Evolutionary conservation across 139 green algal species (phyloP).

Genomic region (Tetraselmis striata): DNA sequence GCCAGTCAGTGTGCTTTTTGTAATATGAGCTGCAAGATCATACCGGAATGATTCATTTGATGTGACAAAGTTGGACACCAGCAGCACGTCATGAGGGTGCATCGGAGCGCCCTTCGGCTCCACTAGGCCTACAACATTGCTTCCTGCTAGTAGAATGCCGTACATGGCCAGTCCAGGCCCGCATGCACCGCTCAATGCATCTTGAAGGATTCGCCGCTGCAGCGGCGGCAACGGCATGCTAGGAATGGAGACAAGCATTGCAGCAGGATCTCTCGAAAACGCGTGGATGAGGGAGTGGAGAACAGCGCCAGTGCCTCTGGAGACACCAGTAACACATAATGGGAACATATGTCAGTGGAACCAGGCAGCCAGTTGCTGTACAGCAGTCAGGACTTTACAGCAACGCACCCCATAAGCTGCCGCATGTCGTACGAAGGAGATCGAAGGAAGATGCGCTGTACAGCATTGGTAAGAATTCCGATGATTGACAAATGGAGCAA

Average conservation of each 20-base stretch:
- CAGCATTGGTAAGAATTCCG: constrained; percentile 40
- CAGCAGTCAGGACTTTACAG: constrained; percentile 8
- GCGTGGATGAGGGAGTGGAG: constrained; percentile 25
- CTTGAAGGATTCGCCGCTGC: not conserved
- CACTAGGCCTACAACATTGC: constrained; percentile 26
- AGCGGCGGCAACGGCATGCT: constrained; percentile 29
- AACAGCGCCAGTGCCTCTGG: constrained; percentile 32
- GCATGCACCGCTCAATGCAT: constrained; percentile 1
- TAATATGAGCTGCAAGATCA: not conserved
- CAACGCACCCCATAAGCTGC: constrained; percentile 43
- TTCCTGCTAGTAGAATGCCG: constrained; percentile 44
- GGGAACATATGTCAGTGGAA: too few relatives aligned
- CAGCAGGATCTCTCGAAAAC: constrained; percentile 34
- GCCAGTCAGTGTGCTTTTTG: not conserved
- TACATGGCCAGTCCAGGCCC: constrained; percentile 37
- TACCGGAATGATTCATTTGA: constrained; percentile 48
- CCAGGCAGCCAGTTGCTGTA: too few relatives aligned
- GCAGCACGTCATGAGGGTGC: constrained; percentile 63
- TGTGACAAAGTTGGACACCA: constrained; percentile 69
- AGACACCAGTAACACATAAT: not conserved
- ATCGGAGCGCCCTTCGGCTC: constrained; percentile 26
- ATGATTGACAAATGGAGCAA: constrained; percentile 25
- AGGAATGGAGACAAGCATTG: constrained; percentile 37
- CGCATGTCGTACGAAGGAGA: constrained; percentile 64
- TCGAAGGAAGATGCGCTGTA: constrained; percentile 53